These are phyloP conservation scores for Erythrophleum fordii DNA, from an alignment of 306 rosid genomes.

Conservation along the genomic window DNA sequence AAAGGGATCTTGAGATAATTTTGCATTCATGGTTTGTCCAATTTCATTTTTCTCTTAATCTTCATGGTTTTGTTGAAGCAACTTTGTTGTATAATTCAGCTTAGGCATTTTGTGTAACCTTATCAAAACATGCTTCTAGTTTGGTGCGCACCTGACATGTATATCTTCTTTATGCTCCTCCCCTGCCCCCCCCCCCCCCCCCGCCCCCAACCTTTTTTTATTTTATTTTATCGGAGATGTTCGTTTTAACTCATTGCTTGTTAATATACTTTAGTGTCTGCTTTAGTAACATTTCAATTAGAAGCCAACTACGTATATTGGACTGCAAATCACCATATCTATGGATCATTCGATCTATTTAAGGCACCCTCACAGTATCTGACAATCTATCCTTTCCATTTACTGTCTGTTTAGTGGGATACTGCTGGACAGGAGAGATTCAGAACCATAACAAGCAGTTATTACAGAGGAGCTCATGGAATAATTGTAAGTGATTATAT, in stretches of 20 bases:
- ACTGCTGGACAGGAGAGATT: conserved; percentile 99
- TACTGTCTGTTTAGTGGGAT: conserved; percentile 74
- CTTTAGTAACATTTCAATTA: not conserved
- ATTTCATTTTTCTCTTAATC: not conserved
- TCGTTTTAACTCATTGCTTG: not conserved
- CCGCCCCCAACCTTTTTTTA: no score
- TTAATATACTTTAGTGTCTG: not conserved
- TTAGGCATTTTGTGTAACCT: not conserved
- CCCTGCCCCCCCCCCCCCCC: no score
- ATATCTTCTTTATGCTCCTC: not conserved
- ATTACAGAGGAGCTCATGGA: conserved; percentile 98
- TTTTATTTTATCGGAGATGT: not conserved
- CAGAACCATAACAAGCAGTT: conserved; percentile 98
- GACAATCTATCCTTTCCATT: conserved; percentile 17
- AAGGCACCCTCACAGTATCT: not conserved
- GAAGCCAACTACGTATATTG: not conserved
- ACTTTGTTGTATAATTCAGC: not conserved
- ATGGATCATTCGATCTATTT: not conserved
- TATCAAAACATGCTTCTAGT: not conserved
- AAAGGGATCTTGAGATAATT: not conserved
- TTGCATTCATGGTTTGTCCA: not conserved
- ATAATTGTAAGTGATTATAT: conserved; percentile 68
- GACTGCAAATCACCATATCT: not conserved
- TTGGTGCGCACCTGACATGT: not conserved
- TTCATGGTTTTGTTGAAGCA: not conserved